Percentiles rank a stretch among this genome's conserved stretches.
phyloP scores from a whole-genome alignment of 75 land plant genomes.

The Azolla pinnata region DNA sequence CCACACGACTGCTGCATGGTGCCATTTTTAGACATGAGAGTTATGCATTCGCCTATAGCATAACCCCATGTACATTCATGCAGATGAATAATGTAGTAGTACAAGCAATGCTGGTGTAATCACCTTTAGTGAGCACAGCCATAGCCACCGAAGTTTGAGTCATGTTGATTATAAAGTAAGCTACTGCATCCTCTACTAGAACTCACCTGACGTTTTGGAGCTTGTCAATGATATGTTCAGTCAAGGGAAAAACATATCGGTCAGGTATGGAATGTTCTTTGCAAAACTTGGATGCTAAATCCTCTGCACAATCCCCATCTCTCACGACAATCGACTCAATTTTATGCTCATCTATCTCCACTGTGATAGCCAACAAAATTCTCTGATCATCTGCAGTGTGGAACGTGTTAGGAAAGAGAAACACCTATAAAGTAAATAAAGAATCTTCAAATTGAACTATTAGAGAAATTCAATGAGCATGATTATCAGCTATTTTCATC shows the following conservation, averaged over 20 bases:
- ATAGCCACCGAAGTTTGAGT: no score
- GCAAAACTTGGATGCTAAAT: constrained; percentile 28
- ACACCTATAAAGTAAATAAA: neutral
- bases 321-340: constrained; percentile 20
- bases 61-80: no score
- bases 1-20: no score
- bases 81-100: no score
- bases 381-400: constrained; percentile 16
- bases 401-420: no score
- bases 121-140: no score
- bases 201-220: constrained; percentile 22
- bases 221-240: constrained; percentile 26
- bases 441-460: neutral
- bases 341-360: constrained; percentile 33
- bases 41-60: no score
- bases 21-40: no score
- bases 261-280: constrained; percentile 24
- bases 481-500: neutral
- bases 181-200: no score
- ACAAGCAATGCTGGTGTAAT: no score
- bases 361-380: constrained; percentile 24
- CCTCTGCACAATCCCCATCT: constrained; percentile 36
- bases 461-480: neutral
- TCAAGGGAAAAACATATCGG: constrained; percentile 26
- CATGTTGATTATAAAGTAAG: no score